These are phyloP conservation scores for Davidsoniella virescens DNA, from an alignment of 2,329 filamentous ascomycete genomes.

Conservation along the genomic window DNA sequence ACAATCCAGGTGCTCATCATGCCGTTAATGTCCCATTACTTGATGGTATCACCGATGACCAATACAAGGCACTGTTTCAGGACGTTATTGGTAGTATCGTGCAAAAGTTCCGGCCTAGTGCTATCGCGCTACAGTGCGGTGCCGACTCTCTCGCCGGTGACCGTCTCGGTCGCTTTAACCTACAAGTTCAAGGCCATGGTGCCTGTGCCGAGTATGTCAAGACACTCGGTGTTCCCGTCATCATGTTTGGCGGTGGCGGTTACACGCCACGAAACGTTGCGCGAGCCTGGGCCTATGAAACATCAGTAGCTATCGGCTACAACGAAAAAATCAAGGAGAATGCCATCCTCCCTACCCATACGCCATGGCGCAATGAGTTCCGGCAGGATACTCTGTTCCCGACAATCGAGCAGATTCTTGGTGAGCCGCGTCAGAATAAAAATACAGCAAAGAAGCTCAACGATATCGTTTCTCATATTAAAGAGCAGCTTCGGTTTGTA, in stretches of 20 bases:
- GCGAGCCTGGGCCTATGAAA: slow-evolving; percentile 93
- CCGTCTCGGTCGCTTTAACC: slow-evolving; percentile 84
- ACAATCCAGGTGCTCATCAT: slow-evolving; percentile 78
- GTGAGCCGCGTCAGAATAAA: slow-evolving; percentile 57
- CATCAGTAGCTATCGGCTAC: slow-evolving; percentile 68
- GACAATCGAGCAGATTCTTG: slow-evolving; percentile 54
- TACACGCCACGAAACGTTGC: slow-evolving; percentile 96
- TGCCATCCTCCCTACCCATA: slow-evolving; percentile 58
- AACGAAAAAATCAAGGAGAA: slow-evolving; percentile 43
- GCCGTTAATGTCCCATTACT: slow-evolving; percentile 79
- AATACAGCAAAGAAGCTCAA: slow-evolving; percentile 63
- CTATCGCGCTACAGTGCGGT: slow-evolving; percentile 89
- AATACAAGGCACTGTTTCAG: slow-evolving; percentile 76
- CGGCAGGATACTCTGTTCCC: slow-evolving; percentile 78
- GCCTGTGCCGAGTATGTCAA: slow-evolving; percentile 85
- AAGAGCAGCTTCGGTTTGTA: slow-evolving; percentile 76
- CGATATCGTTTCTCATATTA: slow-evolving; percentile 60
- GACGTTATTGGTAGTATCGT: slow-evolving; percentile 64
- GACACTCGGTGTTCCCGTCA: slow-evolving; percentile 58
- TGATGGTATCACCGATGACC: slow-evolving; percentile 79
- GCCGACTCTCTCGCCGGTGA: slow-evolving; percentile 91
- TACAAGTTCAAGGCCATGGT: slow-evolving; percentile 88
- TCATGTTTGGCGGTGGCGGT: slow-evolving; percentile 85
- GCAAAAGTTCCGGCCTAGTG: slow-evolving; percentile 69
- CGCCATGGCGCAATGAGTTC: slow-evolving; percentile 80